phyloP scores from a whole-genome alignment of 176 grass and related monocot species.

The Guadua angustifolia region DNA sequence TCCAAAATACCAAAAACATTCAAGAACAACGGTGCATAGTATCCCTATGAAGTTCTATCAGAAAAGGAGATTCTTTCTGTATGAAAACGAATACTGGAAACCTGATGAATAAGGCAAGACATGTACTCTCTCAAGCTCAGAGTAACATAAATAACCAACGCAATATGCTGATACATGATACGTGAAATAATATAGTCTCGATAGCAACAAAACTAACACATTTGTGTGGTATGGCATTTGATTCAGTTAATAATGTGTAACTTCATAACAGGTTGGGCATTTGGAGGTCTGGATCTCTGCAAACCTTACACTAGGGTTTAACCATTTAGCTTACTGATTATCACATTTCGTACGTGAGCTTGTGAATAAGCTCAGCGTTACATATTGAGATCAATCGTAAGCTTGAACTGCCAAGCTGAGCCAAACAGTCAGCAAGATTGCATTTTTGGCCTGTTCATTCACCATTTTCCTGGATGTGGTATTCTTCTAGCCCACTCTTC shows the following conservation, averaged over 20 bases:
- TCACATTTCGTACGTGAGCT: background rate
- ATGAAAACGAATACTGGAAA: background rate
- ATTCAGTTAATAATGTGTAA: background rate
- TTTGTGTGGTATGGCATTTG: background rate
- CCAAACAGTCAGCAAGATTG: background rate
- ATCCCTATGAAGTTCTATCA: background rate
- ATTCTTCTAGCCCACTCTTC: background rate
- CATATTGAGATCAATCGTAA: background rate
- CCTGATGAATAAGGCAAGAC: background rate
- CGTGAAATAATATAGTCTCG: background rate
- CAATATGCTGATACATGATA: background rate
- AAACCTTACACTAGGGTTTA: background rate
- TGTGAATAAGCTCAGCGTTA: background rate
- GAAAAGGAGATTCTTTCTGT: background rate
- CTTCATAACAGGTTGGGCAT: background rate
- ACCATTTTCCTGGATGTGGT: background rate
- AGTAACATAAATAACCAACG: constrained; percentile 3
- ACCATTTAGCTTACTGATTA: background rate
- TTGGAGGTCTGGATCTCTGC: background rate
- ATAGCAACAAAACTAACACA: background rate
- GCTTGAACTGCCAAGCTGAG: background rate
- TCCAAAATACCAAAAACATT: constrained; percentile 4
- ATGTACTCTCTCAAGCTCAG: background rate
- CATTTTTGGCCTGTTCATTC: background rate
- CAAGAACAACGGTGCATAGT: background rate